phyloP scores from a whole-genome alignment of 257 asterid genomes.

The Lantana camara region DNA sequence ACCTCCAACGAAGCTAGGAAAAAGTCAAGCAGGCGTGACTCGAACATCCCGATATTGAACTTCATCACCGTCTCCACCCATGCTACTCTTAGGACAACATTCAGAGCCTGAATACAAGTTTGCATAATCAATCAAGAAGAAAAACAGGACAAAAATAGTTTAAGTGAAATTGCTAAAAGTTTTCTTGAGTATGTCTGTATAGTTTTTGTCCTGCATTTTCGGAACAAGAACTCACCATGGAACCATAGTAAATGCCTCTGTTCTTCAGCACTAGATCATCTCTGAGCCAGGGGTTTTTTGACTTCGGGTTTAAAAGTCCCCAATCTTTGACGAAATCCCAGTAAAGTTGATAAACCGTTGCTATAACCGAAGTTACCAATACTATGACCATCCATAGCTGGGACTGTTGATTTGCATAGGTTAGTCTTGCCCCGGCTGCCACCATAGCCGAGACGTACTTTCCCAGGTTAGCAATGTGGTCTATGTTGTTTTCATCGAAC shows the following conservation, averaged over 20 bases:
- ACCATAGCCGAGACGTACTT: slow-evolving; percentile 78
- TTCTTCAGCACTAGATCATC: slow-evolving; percentile 60
- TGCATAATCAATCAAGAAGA: not conserved
- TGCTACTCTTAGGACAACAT: slow-evolving; percentile 74
- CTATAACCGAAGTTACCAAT: slow-evolving; percentile 53
- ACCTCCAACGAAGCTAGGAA: slow-evolving; percentile 84
- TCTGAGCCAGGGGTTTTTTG: slow-evolving; percentile 57
- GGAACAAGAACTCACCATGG: slow-evolving; percentile 63
- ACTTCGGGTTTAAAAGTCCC: slow-evolving; percentile 54
- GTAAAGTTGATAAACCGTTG: slow-evolving; percentile 65
- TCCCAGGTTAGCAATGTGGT: slow-evolving; percentile 63
- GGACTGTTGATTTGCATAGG: slow-evolving; percentile 46
- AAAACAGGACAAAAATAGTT: not conserved
- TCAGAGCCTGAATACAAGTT: slow-evolving; percentile 52
- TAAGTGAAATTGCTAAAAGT: no score
- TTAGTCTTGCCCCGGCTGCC: slow-evolving; percentile 74
- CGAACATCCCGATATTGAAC: slow-evolving; percentile 56
- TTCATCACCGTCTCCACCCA: slow-evolving; percentile 80
- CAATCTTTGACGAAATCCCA: slow-evolving; percentile 78
- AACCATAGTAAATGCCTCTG: slow-evolving; percentile 57
- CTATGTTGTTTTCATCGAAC: slow-evolving; percentile 52
- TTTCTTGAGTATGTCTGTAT: no score
- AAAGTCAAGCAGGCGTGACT: slow-evolving; percentile 73
- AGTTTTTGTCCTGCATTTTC: no score
- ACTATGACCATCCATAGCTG: slow-evolving; percentile 45